Conservation (phyloP, 2,329 filamentous ascomycete species). For the Colletotrichum theobromicola region DNA sequence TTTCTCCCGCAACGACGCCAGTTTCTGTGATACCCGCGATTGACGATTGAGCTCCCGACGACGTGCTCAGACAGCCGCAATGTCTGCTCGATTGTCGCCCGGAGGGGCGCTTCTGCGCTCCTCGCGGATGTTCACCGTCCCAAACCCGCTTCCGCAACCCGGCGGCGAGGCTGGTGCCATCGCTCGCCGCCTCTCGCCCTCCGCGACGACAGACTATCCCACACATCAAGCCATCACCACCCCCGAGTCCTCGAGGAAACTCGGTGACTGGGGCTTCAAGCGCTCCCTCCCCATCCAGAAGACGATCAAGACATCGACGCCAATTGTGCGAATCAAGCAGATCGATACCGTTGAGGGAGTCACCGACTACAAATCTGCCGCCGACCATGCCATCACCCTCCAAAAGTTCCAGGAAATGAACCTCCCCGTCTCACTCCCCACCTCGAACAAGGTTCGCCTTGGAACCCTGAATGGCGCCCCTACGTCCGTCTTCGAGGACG, state of each 20-base stretch:
- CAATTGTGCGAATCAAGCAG: conserved; percentile 76
- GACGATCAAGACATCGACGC: conserved; percentile 74
- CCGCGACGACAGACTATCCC: conserved; percentile 79
- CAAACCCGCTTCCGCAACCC: conserved; percentile 73
- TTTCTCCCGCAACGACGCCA: conserved; percentile 13
- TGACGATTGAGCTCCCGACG: conserved; percentile 13
- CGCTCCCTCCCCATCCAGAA: conserved; percentile 79
- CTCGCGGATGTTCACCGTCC: conserved; percentile 90
- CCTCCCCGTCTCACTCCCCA: conserved; percentile 69
- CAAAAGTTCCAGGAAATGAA: conserved; percentile 87
- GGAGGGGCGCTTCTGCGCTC: conserved; percentile 77
- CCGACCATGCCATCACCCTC: conserved; percentile 80
- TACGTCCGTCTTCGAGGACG: conserved; percentile 65
- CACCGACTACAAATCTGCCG: conserved; percentile 85
- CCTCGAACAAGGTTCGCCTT: conserved; percentile 10
- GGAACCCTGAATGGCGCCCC: conserved; percentile 24
- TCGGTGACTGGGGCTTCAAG: conserved; percentile 94
- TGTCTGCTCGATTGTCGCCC: conserved; percentile 51
- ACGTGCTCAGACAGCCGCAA: conserved; percentile 23
- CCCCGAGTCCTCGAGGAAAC: conserved; percentile 71
- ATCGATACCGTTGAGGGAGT: conserved; percentile 88
- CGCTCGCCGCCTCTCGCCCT: conserved; percentile 62
- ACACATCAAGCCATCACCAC: conserved; percentile 84
- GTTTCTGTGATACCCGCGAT: not conserved
- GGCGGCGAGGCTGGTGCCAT: conserved; percentile 51